A percentile compares a stretch with the other conserved stretches of the same genome.
phyloP scores from a whole-genome alignment of 192 early-diverging fungal genomes.

The Backusella tuberculispora region DNA sequence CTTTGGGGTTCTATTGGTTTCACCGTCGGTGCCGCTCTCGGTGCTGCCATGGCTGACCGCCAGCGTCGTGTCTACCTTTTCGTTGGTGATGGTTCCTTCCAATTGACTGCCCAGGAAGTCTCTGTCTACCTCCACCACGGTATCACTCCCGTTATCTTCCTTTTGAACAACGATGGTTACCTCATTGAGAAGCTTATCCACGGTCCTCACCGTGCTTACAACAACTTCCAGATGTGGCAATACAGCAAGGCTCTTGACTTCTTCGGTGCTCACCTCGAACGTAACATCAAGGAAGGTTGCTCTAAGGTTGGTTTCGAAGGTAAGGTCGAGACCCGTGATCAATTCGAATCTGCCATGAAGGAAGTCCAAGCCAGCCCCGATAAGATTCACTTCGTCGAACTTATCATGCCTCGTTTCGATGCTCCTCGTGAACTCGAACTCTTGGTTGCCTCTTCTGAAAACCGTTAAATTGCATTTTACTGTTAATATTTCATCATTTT shows the following conservation, averaged over 20 bases:
- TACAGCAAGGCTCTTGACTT: conserved; percentile 51
- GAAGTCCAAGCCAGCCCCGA: conserved; percentile 33
- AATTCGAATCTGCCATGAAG: conserved; percentile 47
- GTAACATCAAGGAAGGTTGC: conserved; percentile 26
- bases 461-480: conserved; percentile 22
- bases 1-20: conserved; percentile 41
- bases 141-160: conserved; percentile 49
- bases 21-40: conserved; percentile 46
- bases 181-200: conserved; percentile 55
- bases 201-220: conserved; percentile 47
- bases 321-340: conserved; percentile 31
- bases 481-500: not conserved
- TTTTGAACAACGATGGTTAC: conserved; percentile 58
- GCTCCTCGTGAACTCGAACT: conserved; percentile 46
- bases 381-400: conserved; percentile 51
- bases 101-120: conserved; percentile 53
- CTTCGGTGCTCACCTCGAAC: conserved; percentile 39
- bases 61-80: conserved; percentile 48
- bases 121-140: conserved; percentile 53
- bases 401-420: conserved; percentile 51
- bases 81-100: conserved; percentile 58
- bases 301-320: conserved; percentile 39
- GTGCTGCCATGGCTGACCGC: conserved; percentile 46
- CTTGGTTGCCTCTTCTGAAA: conserved; percentile 26
- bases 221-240: conserved; percentile 54